phyloP scores from a whole-genome alignment of 805 yeast genomes.

The Torulaspora maleeae region DNA sequence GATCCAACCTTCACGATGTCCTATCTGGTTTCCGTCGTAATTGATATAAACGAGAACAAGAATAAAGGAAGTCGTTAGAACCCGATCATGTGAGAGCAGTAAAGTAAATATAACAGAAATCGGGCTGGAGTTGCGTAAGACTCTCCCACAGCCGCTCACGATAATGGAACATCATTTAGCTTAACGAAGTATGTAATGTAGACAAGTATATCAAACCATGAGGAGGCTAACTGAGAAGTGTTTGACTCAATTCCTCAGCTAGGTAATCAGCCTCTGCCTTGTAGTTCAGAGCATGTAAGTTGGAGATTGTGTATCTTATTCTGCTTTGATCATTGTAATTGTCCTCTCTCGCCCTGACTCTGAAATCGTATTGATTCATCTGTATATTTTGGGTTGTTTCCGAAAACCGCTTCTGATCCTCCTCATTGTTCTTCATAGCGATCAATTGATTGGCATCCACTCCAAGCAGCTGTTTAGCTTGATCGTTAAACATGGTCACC shows the following conservation, averaged over 20 bases:
- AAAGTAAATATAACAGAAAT: not conserved
- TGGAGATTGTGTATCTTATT: slow-evolving; percentile 66
- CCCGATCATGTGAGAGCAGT: slow-evolving; percentile 2
- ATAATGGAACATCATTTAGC: no score
- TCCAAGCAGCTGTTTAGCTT: slow-evolving; percentile 65
- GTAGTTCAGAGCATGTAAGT: slow-evolving; percentile 50
- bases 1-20: not conserved
- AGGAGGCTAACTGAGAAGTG: slow-evolving; percentile 11
- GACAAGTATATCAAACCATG: no score
- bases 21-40: not conserved
- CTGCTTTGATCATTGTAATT: slow-evolving; percentile 73
- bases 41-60: not conserved
- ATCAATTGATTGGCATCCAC: slow-evolving; percentile 56
- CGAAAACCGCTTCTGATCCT: slow-evolving; percentile 44
- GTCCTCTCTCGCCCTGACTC: slow-evolving; percentile 79
- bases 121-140: not conserved
- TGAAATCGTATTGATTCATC: slow-evolving; percentile 67
- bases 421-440: slow-evolving; percentile 38
- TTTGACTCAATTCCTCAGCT: slow-evolving; percentile 35
- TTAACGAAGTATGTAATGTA: not conserved
- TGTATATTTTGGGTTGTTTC: slow-evolving; percentile 45
- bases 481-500: slow-evolving; percentile 83
- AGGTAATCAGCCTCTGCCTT: slow-evolving; percentile 57
- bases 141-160: no score
- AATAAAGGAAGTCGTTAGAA: slow-evolving; percentile 1